Base-by-base conservation (phyloP, 2,329 filamentous ascomycete species). In the Pseudocercospora eumusae region DNA sequence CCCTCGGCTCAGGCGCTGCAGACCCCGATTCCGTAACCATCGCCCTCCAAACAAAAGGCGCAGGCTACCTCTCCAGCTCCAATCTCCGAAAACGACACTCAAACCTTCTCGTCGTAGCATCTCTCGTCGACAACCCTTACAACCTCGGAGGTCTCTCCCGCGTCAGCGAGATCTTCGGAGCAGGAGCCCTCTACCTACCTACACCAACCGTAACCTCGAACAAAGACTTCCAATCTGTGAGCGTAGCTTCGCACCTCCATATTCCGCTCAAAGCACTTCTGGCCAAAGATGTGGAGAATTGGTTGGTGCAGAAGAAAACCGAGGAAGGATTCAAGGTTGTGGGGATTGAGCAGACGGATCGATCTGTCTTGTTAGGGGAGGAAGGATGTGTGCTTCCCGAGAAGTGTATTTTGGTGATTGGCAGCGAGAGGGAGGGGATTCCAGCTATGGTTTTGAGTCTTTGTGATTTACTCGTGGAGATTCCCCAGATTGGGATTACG, bases 331-430 rank as follows among this genome's bases (percentile, higher is more conserved):
- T 78, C 59, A 74, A 73, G n/a, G 75, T 82, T n/a, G 78, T 84
- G 3, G 82, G 81, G 0, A 79, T 84, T 8, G 82, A 84, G 70
- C 82, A 84, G 72, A 84, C 82, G 18, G 81, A 83, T 68, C 74
- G 77, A 0, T 80, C 77, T 56, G 72, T 79, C 0, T 68, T 83
- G 28, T 68, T 83, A 1, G 81, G 81, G 0, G 69, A 71, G 1
- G 63, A 69, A 31, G 65, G 60, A 21, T 68, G 72, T 62, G 63
- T 77, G 3, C 53, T 76, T 63, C 73, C 74, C 5, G 66, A 71
- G 58, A 74, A 75, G 60, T 71, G 69, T 21, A 64, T 75, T 10
- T 65, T 84, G 9, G 77, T 84, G 3, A 70, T 84, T 20, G 82
- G 82, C 0, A 81, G 79, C 40, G 82, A 84, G 71, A 80, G 78